A percentile compares a stretch with the other conserved stretches of the same genome.
These are phyloP conservation scores for Claviceps sp. DNA, from an alignment of 2,329 filamentous ascomycete genomes.

Conservation along the genomic window DNA sequence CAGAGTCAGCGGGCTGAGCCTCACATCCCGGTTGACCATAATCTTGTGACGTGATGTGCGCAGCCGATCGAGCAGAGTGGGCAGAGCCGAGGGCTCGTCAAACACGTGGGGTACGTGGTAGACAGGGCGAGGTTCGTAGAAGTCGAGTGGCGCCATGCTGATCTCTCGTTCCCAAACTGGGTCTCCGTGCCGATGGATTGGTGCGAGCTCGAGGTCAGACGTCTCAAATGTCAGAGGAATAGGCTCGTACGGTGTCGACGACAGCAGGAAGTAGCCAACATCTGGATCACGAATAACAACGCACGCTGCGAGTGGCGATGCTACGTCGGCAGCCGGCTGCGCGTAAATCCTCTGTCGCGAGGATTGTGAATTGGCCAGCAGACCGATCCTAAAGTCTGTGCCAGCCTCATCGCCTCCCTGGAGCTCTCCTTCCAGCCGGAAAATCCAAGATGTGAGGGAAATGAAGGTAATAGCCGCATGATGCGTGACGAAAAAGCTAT, in stretches of 20 bases:
- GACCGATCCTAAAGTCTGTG: constrained; percentile 46
- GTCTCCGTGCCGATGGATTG: constrained; percentile 26
- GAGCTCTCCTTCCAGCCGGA: constrained; percentile 48
- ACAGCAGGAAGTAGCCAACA: constrained; percentile 49
- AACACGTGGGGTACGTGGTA: constrained; percentile 52
- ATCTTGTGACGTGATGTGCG: constrained; percentile 47
- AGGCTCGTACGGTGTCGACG: constrained; percentile 43
- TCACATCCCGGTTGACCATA: constrained; percentile 52
- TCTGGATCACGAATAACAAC: constrained; percentile 45
- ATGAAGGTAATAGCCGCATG: constrained; percentile 46
- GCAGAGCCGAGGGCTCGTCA: constrained; percentile 41
- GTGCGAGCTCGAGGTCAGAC: constrained; percentile 36
- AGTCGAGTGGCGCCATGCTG: constrained; percentile 32
- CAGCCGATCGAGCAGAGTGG: constrained; percentile 40
- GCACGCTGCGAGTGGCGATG: constrained; percentile 38
- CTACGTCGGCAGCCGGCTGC: constrained; percentile 32
- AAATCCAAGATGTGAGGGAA: constrained; percentile 49
- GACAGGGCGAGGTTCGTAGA: constrained; percentile 50
- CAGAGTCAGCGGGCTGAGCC: constrained; percentile 56
- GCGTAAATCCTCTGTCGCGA: constrained; percentile 45
- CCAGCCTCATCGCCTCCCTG: constrained; percentile 41
- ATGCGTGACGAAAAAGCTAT: constrained; percentile 50
- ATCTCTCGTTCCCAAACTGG: constrained; percentile 27
- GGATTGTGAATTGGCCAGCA: constrained; percentile 45
- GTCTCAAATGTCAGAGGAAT: constrained; percentile 46